Conservation (phyloP, 371 early-diverging fungal species). For the Umbelopsis sp. region DNA sequence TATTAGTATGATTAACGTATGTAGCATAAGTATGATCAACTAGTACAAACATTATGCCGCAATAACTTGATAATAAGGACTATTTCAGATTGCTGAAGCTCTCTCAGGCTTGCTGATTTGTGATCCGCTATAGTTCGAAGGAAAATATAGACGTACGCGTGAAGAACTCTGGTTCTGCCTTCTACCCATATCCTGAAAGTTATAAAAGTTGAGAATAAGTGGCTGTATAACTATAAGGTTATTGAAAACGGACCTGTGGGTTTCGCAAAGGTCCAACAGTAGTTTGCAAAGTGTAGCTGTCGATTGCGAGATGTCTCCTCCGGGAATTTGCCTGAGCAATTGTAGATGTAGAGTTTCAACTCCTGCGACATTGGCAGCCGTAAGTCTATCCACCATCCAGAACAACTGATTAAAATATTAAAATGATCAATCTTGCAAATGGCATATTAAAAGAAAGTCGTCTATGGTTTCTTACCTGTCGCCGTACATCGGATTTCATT, state of each 20-base stretch:
- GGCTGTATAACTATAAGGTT: not conserved
- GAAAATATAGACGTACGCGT: slow-evolving; percentile 62
- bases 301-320: slow-evolving; percentile 59
- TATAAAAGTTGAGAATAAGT: no score
- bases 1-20: not conserved
- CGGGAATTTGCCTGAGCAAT: slow-evolving; percentile 65
- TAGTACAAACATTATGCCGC: slow-evolving; percentile 49
- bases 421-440: slow-evolving; percentile 18
- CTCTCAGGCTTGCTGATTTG: slow-evolving; percentile 40
- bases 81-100: slow-evolving; percentile 61
- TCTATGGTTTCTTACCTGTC: slow-evolving; percentile 44
- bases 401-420: slow-evolving; percentile 44
- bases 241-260: slow-evolving; percentile 30
- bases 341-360: slow-evolving; percentile 60
- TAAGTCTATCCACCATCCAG: slow-evolving; percentile 67
- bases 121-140: slow-evolving; percentile 67
- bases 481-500: slow-evolving; percentile 42
- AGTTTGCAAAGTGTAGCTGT: slow-evolving; percentile 60
- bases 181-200: slow-evolving; percentile 43
- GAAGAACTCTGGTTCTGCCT: slow-evolving; percentile 52
- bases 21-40: no score
- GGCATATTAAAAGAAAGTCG: not conserved
- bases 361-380: slow-evolving; percentile 48
- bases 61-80: slow-evolving; percentile 55
- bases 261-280: slow-evolving; percentile 53